Conservation (phyloP, 257 asterid species). For the Capsicum pubescens region DNA sequence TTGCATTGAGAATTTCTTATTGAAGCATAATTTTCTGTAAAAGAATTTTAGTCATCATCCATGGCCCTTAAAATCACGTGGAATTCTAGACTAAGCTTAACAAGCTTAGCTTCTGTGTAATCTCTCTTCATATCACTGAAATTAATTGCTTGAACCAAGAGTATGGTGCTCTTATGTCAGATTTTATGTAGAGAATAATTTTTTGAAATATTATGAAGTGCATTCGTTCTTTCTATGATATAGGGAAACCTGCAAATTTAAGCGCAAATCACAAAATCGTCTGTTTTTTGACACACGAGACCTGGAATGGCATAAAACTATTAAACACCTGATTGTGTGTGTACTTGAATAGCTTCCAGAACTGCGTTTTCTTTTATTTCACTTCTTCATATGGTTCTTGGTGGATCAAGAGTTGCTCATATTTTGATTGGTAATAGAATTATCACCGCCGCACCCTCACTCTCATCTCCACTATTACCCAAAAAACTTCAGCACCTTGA, state of each 20-base stretch:
- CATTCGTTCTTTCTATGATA: not conserved
- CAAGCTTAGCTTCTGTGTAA: slow-evolving; percentile 19
- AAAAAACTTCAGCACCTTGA: not conserved
- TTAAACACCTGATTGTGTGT: not conserved
- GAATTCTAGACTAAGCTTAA: not conserved
- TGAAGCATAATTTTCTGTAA: not conserved
- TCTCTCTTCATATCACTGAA: not conserved
- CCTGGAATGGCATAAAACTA: slow-evolving; percentile 21
- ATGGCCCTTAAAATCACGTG: not conserved
- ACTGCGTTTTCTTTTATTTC: not conserved
- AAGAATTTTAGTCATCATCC: slow-evolving; percentile 1
- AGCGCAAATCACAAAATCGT: not conserved
- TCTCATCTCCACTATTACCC: not conserved
- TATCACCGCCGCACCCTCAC: not conserved
- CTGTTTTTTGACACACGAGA: not conserved
- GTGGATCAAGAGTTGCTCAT: slow-evolving; percentile 10
- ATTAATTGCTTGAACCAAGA: slow-evolving; percentile 14
- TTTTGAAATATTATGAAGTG: not conserved
- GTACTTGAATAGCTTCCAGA: not conserved
- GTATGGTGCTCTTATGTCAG: not conserved
- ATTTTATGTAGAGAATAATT: not conserved
- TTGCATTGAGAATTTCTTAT: not conserved
- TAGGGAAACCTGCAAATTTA: not conserved
- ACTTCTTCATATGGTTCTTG: not conserved
- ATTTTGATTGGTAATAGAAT: not conserved